Evolutionary conservation across 2,329 filamentous ascomycete genomes (phyloP), one percentile per base, ranked within the genome.

Genomic region (Alternaria burnsii): DNA sequence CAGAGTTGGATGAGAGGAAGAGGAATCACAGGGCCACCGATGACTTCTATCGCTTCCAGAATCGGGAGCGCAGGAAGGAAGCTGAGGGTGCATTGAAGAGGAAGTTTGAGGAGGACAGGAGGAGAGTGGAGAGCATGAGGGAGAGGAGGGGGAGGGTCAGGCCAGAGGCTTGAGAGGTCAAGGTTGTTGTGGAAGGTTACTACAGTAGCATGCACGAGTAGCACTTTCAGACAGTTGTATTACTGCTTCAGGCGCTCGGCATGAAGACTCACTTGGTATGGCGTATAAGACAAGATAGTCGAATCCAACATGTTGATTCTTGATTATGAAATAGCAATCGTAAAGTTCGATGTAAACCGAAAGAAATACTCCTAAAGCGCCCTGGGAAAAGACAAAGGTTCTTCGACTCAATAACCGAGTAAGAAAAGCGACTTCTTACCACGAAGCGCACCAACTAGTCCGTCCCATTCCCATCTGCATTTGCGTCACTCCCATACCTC

Each of bases 41-140:
- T 67, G 88, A 91, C 75, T 95, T 96, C 78, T 96, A 96, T 79
- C 84, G 91, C 57, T 96, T 94, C 84, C 92, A 96, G 85, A 85
- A 87, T 71, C 82, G 92, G 50, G 91, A 96, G 83, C 89, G 87
- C 82, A 88, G 88, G 81, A 95, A 95, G 84, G 87, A 88, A 72
- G 86, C 88, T 71, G 90, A 93, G 77, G 83, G 85, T 43, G 86
- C 89, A 71, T 77, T 95, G 76, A 79, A 91, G 67, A 88, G 83
- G 80, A 84, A 85, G 73, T 96, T 95, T 76, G 90, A 93, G 73
- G 88, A 92, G 76, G 92, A 95, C 81, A 86, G 86, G 80, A 87
- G 82, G 81, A 91, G 87, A 79, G 85, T 95, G 47, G 83, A 85
- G 70, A 88, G 87, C 58, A 89, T 94, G 88, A 88, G 87, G 79